These are phyloP conservation scores for Dothistroma septosporum DNA, from an alignment of 2,329 filamentous ascomycete genomes.

Conservation along the genomic window DNA sequence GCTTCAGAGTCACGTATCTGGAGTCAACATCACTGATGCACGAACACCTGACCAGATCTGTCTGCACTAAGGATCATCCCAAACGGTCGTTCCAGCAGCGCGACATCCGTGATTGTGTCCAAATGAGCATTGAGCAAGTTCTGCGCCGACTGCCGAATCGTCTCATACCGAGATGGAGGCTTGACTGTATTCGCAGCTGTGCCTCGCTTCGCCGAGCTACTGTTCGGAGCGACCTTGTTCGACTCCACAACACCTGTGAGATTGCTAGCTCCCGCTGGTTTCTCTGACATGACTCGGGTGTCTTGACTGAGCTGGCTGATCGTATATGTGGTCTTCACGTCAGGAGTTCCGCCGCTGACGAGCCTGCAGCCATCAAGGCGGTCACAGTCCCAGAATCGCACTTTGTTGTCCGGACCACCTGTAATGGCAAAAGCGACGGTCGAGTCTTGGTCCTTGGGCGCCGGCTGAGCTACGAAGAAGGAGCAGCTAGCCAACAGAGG, in stretches of 20 bases:
- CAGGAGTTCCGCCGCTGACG: slow-evolving; percentile 65
- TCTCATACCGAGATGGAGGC: slow-evolving; percentile 73
- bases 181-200: slow-evolving; percentile 29
- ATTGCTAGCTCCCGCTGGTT: slow-evolving; percentile 16
- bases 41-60: slow-evolving; percentile 81
- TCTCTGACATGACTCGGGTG: slow-evolving; percentile 40
- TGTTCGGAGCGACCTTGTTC: slow-evolving; percentile 26
- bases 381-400: slow-evolving; percentile 89
- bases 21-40: slow-evolving; percentile 56
- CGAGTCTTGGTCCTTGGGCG: slow-evolving; percentile 65
- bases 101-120: slow-evolving; percentile 82
- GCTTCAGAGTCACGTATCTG: no score
- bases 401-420: slow-evolving; percentile 81
- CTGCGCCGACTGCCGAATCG: slow-evolving; percentile 83
- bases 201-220: slow-evolving; percentile 37
- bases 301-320: slow-evolving; percentile 39
- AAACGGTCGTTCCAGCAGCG: slow-evolving; percentile 83
- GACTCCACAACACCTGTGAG: slow-evolving; percentile 24
- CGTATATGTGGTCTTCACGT: slow-evolving; percentile 69
- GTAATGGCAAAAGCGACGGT: slow-evolving; percentile 81
- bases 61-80: slow-evolving; percentile 91
- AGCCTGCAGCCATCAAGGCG: slow-evolving; percentile 73
- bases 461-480: slow-evolving; percentile 63
- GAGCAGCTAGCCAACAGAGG: slow-evolving; percentile 33
- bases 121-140: slow-evolving; percentile 80